These are phyloP conservation scores for Dryadomyces quercivorus DNA, from an alignment of 2,329 filamentous ascomycete genomes.

Conservation along the genomic window DNA sequence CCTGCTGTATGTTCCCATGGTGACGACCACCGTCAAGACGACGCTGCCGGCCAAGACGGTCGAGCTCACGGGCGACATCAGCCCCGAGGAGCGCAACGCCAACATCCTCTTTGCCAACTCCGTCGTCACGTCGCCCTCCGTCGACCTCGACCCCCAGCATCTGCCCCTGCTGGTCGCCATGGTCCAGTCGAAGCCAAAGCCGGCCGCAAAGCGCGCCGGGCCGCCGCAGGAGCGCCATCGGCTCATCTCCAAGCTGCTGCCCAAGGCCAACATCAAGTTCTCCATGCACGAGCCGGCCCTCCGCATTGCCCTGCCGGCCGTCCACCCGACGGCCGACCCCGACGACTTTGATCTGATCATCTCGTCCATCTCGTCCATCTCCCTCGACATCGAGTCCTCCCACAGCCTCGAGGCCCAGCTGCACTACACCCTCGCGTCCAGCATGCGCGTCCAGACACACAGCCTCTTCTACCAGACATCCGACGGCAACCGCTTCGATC, in stretches of 20 bases:
- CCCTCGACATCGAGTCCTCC: slow-evolving; percentile 88
- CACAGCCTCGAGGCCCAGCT: slow-evolving; percentile 74
- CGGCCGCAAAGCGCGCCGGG: slow-evolving; percentile 23
- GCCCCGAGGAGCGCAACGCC: slow-evolving; percentile 72
- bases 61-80: slow-evolving; percentile 60
- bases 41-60: slow-evolving; percentile 92
- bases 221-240: slow-evolving; percentile 43
- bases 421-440: slow-evolving; percentile 76
- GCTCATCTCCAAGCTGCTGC: slow-evolving; percentile 79
- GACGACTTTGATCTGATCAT: slow-evolving; percentile 94
- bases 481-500: slow-evolving; percentile 68
- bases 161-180: slow-evolving; percentile 74
- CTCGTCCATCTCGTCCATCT: slow-evolving; percentile 49
- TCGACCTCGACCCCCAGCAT: slow-evolving; percentile 87
- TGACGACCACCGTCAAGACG: slow-evolving; percentile 86
- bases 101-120: slow-evolving; percentile 96
- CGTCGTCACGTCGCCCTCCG: slow-evolving; percentile 87
- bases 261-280: slow-evolving; percentile 88
- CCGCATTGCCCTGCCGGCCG: slow-evolving; percentile 74
- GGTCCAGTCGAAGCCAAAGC: slow-evolving; percentile 42
- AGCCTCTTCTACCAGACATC: slow-evolving; percentile 91
- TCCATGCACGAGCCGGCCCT: slow-evolving; percentile 95
- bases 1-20: slow-evolving; percentile 90
- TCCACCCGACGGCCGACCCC: slow-evolving; percentile 49
- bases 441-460: slow-evolving; percentile 73